Evolutionary conservation across 2,329 filamentous ascomycete species (phyloP), one percentile per base, ranked within the genome.

Genomic region (Dactylellina haptotyla): DNA sequence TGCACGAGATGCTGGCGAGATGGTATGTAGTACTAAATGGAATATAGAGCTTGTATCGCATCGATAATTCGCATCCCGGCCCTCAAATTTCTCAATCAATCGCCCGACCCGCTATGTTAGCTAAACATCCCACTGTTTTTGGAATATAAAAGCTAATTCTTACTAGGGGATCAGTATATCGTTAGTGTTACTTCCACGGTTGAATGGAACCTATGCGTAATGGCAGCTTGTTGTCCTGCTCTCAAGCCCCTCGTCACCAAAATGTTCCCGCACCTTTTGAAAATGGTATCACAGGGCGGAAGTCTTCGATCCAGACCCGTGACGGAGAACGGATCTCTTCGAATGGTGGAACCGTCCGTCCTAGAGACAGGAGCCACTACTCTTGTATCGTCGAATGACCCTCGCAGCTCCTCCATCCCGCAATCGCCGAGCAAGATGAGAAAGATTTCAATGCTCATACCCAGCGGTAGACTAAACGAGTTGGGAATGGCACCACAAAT

Each of bases 161-260:
- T 2, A 14, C 0, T 50, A 70, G 56, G 65, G 65, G 65, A 70
- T 25, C 56, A 62, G 34, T 70, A 45, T 30, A 48, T 32, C 10
- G 56, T 70, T 2, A 48, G 41, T n/a, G 46, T 70, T 1, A 70
- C 65, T 16, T 70, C 57, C 26, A 48, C 51, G 1, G 50, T 57
- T 12, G 65, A 70, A 20, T 62, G 48, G 37, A 62, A 54, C 16
- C 30, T 70, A 10, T 46, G 56, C 6, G 34, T 70, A 8, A 70
- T 70, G 65, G 65, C 65, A 5, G 57, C 65, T 18, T 62, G 65
- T n/a, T 62, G 48, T n/a, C 65, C 65, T 3, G 39, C 65, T n/a
- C 56, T 70, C 14, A 70, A 70, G 16, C 65, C 65, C 12, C 28
- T 70, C 1, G 34, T 54, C 12, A 45, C 37, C 6, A 62, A 39